phyloP scores from a whole-genome alignment of 2,329 filamentous ascomycete species.

The Periconia sp. region DNA sequence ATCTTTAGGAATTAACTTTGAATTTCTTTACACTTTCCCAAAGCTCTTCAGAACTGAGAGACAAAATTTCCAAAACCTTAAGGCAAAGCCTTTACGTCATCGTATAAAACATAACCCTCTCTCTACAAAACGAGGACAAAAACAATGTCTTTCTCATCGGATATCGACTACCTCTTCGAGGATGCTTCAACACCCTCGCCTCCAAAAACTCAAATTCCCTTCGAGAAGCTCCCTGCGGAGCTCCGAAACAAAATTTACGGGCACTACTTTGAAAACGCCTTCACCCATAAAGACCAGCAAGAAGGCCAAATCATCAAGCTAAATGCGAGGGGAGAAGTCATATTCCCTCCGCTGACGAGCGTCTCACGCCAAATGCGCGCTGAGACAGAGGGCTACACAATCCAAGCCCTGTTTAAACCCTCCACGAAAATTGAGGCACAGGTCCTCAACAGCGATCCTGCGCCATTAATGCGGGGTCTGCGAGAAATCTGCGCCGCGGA shows the following conservation, averaged over 20 bases:
- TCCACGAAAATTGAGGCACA: neutral
- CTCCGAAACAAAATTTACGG: neutral
- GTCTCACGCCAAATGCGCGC: neutral
- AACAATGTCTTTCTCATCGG: neutral
- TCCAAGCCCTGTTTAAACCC: neutral
- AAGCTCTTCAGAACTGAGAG: too few species aligned
- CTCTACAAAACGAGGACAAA: too few species aligned
- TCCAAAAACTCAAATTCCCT: neutral
- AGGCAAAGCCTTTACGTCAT: too few species aligned
- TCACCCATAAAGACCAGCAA: neutral
- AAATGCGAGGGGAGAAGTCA: neutral
- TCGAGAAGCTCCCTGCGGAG: neutral
- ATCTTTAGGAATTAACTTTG: too few species aligned
- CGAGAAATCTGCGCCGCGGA: neutral
- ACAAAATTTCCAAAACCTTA: too few species aligned
- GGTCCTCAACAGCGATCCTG: neutral
- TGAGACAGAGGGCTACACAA: neutral
- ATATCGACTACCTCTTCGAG: constrained; percentile 1
- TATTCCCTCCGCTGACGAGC: neutral
- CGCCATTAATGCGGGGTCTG: neutral
- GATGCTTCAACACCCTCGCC: neutral
- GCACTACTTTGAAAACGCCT: neutral
- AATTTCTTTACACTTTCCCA: too few species aligned
- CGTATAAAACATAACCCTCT: too few species aligned
- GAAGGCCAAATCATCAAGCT: neutral